These are phyloP conservation scores for Blastobotrys buckinghamii DNA, from an alignment of 1,139 yeast species.

Conservation along the genomic window DNA sequence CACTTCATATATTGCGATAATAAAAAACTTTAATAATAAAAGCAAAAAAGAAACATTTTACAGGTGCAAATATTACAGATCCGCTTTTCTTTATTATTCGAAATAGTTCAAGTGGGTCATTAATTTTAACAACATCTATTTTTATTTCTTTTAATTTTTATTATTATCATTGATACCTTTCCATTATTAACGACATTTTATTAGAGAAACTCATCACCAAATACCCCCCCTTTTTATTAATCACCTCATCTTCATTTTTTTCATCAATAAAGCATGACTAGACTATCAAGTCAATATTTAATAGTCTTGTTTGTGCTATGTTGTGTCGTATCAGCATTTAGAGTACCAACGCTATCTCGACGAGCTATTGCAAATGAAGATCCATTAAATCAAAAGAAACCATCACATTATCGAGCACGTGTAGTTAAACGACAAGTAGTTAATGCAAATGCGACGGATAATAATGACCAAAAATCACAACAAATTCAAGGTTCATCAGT, in stretches of 20 bases:
- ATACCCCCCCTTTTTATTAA: not conserved
- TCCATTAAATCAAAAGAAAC: constrained; percentile 7
- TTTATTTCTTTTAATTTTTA: not conserved
- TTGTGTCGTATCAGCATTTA: constrained; percentile 7
- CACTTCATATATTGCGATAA: not conserved
- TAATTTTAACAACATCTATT: not conserved
- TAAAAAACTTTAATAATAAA: not conserved
- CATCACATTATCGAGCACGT: constrained; percentile 15
- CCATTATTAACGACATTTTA: not conserved
- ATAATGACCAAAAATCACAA: not conserved
- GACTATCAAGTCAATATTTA: constrained; percentile 4
- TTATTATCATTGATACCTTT: not conserved
- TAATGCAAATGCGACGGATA: constrained; percentile 10
- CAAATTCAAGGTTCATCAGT: constrained; percentile 3
- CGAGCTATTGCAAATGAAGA: constrained; percentile 5
- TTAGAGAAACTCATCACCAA: not conserved
- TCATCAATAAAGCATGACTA: constrained; percentile 4
- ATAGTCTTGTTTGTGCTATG: constrained; percentile 4
- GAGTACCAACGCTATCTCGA: constrained; percentile 5
- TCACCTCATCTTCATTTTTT: not conserved
- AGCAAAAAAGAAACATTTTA: not conserved
- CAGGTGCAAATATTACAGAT: not conserved
- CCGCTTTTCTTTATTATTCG: not conserved
- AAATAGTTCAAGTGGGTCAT: not conserved
- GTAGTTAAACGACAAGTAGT: constrained; percentile 17